phyloP scores from a whole-genome alignment of 345 rosid species.

The Hirschfeldia incana region DNA sequence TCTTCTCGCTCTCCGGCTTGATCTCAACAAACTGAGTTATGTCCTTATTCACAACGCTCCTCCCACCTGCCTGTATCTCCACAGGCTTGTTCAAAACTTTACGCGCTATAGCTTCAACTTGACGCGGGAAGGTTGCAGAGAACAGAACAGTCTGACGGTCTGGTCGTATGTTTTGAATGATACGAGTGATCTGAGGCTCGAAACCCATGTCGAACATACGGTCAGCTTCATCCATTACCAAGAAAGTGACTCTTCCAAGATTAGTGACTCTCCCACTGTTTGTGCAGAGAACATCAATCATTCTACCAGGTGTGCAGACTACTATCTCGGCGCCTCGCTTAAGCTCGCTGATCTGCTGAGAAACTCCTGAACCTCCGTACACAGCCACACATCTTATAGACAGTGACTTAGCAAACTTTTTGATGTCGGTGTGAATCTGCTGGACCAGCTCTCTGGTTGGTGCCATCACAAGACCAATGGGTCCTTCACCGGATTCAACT shows the following conservation, averaged over 20 bases:
- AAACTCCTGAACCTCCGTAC: slow-evolving; percentile 97
- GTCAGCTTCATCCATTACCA: slow-evolving; percentile 98
- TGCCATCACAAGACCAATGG: slow-evolving; percentile 94
- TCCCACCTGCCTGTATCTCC: slow-evolving; percentile 91
- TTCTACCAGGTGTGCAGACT: slow-evolving; percentile 94
- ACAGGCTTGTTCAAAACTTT: slow-evolving; percentile 79
- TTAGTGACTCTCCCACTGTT: slow-evolving; percentile 89
- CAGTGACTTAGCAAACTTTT: slow-evolving; percentile 69
- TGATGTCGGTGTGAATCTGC: slow-evolving; percentile 93
- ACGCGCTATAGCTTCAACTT: slow-evolving; percentile 91
- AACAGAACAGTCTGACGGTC: slow-evolving; percentile 92
- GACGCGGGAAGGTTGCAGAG: slow-evolving; percentile 95
- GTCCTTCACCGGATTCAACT: slow-evolving; percentile 93
- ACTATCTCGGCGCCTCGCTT: slow-evolving; percentile 92
- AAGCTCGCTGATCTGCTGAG: slow-evolving; percentile 93
- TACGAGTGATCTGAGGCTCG: slow-evolving; percentile 90
- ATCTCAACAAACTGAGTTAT: slow-evolving; percentile 87
- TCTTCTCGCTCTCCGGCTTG: slow-evolving; percentile 82
- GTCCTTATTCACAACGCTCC: slow-evolving; percentile 96
- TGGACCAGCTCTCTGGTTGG: slow-evolving; percentile 98
- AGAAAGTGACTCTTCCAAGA: slow-evolving; percentile 74
- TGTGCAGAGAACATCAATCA: slow-evolving; percentile 94
- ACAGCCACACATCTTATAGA: slow-evolving; percentile 86
- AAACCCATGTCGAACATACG: slow-evolving; percentile 99
- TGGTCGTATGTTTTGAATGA: slow-evolving; percentile 91